These are phyloP conservation scores for Arthroderma sp. DNA, from an alignment of 2,329 filamentous ascomycete genomes.

Conservation along the genomic window DNA sequence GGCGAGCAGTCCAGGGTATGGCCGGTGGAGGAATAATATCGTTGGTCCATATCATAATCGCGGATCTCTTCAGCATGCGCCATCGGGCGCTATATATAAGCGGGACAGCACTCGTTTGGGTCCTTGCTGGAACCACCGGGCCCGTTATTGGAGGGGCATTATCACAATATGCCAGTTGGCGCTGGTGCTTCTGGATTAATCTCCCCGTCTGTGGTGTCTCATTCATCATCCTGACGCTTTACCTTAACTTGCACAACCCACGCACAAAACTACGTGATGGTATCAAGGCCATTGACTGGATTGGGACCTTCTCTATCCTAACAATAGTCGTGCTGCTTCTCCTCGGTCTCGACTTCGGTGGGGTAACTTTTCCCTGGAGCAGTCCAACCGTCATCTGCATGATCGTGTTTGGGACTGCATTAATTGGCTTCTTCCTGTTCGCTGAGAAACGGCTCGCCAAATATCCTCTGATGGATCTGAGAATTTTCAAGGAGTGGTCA, in stretches of 20 bases:
- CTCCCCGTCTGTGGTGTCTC: constrained; percentile 39
- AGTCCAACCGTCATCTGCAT: constrained; percentile 65
- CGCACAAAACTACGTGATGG: constrained; percentile 40
- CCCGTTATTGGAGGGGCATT: constrained; percentile 44
- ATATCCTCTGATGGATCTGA: constrained; percentile 66
- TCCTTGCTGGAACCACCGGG: constrained; percentile 41
- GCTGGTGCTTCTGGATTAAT: constrained; percentile 48
- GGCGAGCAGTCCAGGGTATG: constrained; percentile 43
- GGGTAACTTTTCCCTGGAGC: constrained; percentile 60
- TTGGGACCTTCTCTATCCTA: constrained; percentile 46
- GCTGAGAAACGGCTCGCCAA: constrained; percentile 59
- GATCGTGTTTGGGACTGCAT: constrained; percentile 57
- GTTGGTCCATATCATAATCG: constrained; percentile 43
- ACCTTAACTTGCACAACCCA: constrained; percentile 45
- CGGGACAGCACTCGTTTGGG: constrained; percentile 44
- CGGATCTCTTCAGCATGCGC: constrained; percentile 43
- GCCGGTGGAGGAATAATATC: constrained; percentile 44
- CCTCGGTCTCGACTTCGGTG: constrained; percentile 73
- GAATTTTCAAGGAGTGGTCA: constrained; percentile 52
- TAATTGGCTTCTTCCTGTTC: constrained; percentile 53
- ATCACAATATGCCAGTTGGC: constrained; percentile 34
- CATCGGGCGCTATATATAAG: constrained; percentile 39
- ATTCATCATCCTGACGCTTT: constrained; percentile 40
- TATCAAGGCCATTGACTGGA: constrained; percentile 43
- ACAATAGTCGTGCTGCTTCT: constrained; percentile 78